A percentile compares a stretch with the other conserved stretches of the same genome.
phyloP scores from a whole-genome alignment of 139 green algal genomes.

The Coelastrella sp. region DNA sequence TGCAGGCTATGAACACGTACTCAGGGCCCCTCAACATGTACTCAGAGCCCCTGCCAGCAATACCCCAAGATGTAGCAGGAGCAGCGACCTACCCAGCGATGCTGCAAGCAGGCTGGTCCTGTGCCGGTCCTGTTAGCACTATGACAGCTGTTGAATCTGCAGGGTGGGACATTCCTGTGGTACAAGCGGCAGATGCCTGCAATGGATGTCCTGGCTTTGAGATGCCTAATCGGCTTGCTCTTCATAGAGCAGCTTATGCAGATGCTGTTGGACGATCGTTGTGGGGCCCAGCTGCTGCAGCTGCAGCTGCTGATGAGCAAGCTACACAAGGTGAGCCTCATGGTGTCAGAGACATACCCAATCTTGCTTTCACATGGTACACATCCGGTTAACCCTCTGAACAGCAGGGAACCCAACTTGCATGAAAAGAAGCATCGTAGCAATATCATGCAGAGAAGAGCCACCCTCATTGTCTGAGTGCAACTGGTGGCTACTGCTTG shows the following conservation, averaged over 20 bases:
- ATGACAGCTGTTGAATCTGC: not conserved
- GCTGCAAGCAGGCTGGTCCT: not conserved
- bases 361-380: not conserved
- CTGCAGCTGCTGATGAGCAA: not conserved
- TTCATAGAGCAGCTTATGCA: too few species aligned
- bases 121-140: not conserved
- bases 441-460: too few species aligned
- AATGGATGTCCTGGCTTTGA: not conserved
- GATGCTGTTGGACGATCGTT: not conserved
- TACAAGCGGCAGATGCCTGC: not conserved
- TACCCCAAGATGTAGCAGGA: not conserved
- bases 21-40: too few species aligned
- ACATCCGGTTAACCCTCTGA: not conserved
- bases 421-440: not conserved
- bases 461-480: too few species aligned
- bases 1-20: too few species aligned
- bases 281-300: not conserved
- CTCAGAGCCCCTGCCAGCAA: too few species aligned
- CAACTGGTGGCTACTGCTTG: not conserved
- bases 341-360: not conserved
- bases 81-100: not conserved
- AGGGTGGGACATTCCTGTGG: not conserved
- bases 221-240: not conserved
- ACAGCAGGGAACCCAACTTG: too few species aligned
- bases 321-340: not conserved